phyloP scores from a whole-genome alignment of 208 protist species.

The Strigomonas galati region DNA sequence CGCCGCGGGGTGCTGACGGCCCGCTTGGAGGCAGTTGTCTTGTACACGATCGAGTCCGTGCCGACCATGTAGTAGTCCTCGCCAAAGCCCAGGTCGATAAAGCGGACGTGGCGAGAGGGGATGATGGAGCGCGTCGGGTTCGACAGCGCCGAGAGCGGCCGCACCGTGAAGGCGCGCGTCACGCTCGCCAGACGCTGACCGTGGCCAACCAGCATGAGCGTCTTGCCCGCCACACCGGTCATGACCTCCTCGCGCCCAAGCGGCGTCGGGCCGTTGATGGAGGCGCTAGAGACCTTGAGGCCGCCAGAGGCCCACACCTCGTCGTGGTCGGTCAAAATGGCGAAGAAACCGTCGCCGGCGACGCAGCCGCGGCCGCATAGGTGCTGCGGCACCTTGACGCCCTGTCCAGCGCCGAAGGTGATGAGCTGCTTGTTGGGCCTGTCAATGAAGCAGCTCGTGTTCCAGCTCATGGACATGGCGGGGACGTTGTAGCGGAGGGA shows the following conservation, averaged over 20 bases:
- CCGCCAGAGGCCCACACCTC: constrained; percentile 84
- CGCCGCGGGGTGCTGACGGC: constrained; percentile 75
- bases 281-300: constrained; percentile 52
- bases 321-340: constrained; percentile 79
- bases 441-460: constrained; percentile 84
- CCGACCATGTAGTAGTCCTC: constrained; percentile 90
- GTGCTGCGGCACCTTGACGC: constrained; percentile 74
- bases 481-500: constrained; percentile 76
- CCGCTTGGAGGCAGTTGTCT: constrained; percentile 67
- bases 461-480: constrained; percentile 88
- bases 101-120: constrained; percentile 69
- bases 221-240: constrained; percentile 61
- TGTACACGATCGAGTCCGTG: constrained; percentile 81
- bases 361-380: constrained; percentile 74
- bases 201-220: constrained; percentile 72
- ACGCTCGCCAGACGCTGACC: constrained; percentile 66
- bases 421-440: constrained; percentile 64
- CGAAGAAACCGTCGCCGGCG: constrained; percentile 79
- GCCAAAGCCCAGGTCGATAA: constrained; percentile 72
- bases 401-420: constrained; percentile 72
- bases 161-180: constrained; percentile 74
- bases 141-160: constrained; percentile 67
- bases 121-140: constrained; percentile 71
- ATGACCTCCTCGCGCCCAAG: constrained; percentile 60
- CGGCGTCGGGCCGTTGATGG: constrained; percentile 33